Evolutionary conservation across 75 land plant species (phyloP), one percentile per base, ranked within the genome.

Genomic region (Chamaecyparis obtusa): DNA sequence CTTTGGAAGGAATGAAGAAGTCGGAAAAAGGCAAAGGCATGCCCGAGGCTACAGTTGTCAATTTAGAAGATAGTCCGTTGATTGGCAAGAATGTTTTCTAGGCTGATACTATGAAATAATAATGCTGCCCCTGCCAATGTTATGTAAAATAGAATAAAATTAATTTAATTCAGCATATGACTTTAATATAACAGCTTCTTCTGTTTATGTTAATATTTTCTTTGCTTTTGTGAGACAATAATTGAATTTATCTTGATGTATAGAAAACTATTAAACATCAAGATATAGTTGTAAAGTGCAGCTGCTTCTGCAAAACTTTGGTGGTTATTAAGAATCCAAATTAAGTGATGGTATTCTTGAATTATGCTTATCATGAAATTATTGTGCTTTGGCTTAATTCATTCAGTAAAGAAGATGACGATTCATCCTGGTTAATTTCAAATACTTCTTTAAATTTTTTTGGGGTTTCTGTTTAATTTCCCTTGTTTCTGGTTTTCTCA

Each of bases 401-500:
- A 81, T 11, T 27, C 15, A 46, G 10, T n/a, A 46, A 81, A 81
- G 5, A n/a, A 46, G 8, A 21, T 46, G 36, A 44, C n/a, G 83
- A 32, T 81, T 44, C 49, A 81, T 27, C 9, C n/a, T 46, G 33
- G 49, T 2, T 46, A 46, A 14, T 44, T 44, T 3, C 21, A n/a
- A 24, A n/a, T 27, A 21, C 5, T 35, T 3, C 71, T 44, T 27
- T 44, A 19, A 11, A 27, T 2, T 27, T 0, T 46, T 81, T 32
- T 81, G 48, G 19, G 83, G 9, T 81, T 81, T 39, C 36, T 72
- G 74, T 83, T 76, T 54, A 49, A 83, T 56, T 19, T 85, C 46
- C 51, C 69, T 86, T 54, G 35, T 35, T n/a, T 35, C 60, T 80
- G 49, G 6, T 72, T 27, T 60, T 51, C 56, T 24, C 94, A 93